Base-by-base conservation (phyloP, 2,329 filamentous ascomycete genomes). In the Paecilomyces variotii region DNA sequence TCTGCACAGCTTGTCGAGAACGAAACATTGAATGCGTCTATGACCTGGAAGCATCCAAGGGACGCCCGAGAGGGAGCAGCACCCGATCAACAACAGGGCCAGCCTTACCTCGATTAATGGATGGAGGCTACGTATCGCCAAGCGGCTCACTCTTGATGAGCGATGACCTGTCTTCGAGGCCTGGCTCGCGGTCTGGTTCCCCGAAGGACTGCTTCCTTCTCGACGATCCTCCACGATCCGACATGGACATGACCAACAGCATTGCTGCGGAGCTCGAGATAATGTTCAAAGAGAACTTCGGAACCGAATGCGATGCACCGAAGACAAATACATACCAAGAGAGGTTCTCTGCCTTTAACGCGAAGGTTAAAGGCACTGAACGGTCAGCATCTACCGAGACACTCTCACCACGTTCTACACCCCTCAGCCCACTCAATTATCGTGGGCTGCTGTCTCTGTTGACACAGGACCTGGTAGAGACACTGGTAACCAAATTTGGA, bases 1-100 rank as follows among this genome's bases (percentile, higher is more conserved):
- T 62, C 4, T 65, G 63, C 49, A 57, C 56, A 26, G 61, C 62
- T 9, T 65, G 63, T 54, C 58, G 57, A 30, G 61, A 61, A 45
- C 60, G 60, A 34, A 63, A 61, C 53, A 56, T 64, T 53, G 63
- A 64, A 53, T 65, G 63, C 56, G 57, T 63, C 35, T 64, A 64
- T 30, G 63, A 54, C 25, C 54, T 56, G 7, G 61, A 64, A 59
- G 59, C 61, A 5, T 60, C 58, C 19, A 63, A 64, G 58, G 63
- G 63, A 27, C 56, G 62, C 14, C 60, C 62, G 4, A 60, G 59
- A 52, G 57, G 27, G 14, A 30, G 25, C 24, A 27, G 39, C n/a
- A 12, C 53, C 14, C 25, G 54, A 39, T 27, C 53, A 27, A 25
- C 30, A 56, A 25, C 27, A 27, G 9, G 45, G 32, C 39, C 39